phyloP scores from a whole-genome alignment of 2,329 filamentous ascomycete genomes.

The Hortaea sp. region DNA sequence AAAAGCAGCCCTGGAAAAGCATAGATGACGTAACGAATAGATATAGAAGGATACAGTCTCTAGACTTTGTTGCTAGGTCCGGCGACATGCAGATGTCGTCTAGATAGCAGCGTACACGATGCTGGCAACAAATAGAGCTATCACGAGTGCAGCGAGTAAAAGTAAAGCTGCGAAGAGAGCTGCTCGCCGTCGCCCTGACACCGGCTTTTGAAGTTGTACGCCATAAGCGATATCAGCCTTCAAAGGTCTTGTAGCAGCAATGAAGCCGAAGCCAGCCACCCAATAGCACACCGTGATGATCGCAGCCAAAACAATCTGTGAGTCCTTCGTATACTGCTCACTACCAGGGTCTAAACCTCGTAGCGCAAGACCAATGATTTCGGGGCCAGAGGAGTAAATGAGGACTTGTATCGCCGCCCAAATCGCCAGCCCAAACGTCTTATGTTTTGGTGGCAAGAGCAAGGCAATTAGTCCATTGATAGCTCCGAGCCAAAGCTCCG shows the following conservation, averaged over 20 bases:
- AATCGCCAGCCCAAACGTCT: conserved; percentile 2
- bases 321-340: neutral
- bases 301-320: conserved; percentile 1
- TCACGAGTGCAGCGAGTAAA: neutral
- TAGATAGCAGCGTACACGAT: neutral
- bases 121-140: neutral
- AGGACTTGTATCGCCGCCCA: conserved; percentile 1
- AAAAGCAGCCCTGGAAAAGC: neutral
- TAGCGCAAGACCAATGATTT: conserved; percentile 2
- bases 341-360: neutral
- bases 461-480: conserved; percentile 1
- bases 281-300: conserved; percentile 2
- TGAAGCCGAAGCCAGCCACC: conserved; percentile 1
- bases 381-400: conserved; percentile 1
- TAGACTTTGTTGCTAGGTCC: too few species aligned
- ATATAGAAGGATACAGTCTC: too few species aligned
- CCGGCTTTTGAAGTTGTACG: neutral
- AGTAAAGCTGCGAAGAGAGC: neutral
- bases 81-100: neutral
- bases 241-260: neutral
- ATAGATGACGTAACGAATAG: too few species aligned
- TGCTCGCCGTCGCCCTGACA: neutral
- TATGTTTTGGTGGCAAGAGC: conserved; percentile 1
- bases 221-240: neutral
- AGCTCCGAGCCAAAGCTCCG: conserved; percentile 2